A percentile compares a stretch with the other conserved stretches of the same genome.
These are phyloP conservation scores for Hyphopichia fennica DNA, from an alignment of 1,139 yeast species.

Conservation along the genomic window DNA sequence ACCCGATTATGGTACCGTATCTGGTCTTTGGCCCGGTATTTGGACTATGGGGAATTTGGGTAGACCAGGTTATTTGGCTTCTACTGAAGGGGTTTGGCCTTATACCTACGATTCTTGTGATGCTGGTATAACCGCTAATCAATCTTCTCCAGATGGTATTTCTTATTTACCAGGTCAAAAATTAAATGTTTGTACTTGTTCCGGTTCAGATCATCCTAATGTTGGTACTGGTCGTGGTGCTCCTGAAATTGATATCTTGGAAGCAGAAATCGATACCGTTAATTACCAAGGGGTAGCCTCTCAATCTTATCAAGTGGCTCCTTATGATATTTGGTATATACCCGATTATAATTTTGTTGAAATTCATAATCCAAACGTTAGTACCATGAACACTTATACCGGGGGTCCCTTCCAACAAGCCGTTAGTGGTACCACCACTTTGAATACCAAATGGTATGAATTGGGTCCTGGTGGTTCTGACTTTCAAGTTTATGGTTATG, in stretches of 20 bases:
- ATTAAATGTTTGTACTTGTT: slow-evolving; percentile 67
- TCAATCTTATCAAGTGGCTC: slow-evolving; percentile 82
- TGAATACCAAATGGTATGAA: slow-evolving; percentile 78
- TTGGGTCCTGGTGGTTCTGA: slow-evolving; percentile 42
- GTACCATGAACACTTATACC: slow-evolving; percentile 71
- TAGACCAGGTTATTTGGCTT: slow-evolving; percentile 76
- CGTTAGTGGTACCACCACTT: slow-evolving; percentile 67
- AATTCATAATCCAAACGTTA: slow-evolving; percentile 57
- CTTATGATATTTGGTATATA: slow-evolving; percentile 81
- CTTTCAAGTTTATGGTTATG: slow-evolving; percentile 77
- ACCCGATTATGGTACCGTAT: slow-evolving; percentile 67
- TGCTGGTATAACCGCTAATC: slow-evolving; percentile 89
- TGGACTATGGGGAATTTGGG: slow-evolving; percentile 90
- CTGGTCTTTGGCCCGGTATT: slow-evolving; percentile 88
- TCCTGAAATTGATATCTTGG: slow-evolving; percentile 84
- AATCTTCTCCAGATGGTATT: slow-evolving; percentile 78
- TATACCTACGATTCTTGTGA: slow-evolving; percentile 81
- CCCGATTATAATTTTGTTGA: slow-evolving; percentile 77
- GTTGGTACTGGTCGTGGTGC: slow-evolving; percentile 83
- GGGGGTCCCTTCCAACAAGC: slow-evolving; percentile 92
- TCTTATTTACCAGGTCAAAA: slow-evolving; percentile 79
- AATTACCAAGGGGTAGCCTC: slow-evolving; percentile 65
- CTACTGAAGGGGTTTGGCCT: slow-evolving; percentile 89
- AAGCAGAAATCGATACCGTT: slow-evolving; percentile 61
- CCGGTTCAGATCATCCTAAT: slow-evolving; percentile 77